phyloP scores from a whole-genome alignment of 164 flowering plant species.

The Piper longum region DNA sequence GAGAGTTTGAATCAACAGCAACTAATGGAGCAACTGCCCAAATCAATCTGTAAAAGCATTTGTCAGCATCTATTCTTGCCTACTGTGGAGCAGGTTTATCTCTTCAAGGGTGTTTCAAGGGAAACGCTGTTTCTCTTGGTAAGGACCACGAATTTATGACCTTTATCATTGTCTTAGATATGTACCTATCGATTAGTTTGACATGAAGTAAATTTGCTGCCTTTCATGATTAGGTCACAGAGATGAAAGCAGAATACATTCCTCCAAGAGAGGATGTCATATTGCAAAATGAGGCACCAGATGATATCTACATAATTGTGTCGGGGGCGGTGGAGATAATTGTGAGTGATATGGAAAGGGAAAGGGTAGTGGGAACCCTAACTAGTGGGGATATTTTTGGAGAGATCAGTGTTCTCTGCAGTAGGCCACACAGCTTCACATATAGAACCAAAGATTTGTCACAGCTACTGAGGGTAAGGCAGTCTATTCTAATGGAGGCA shows the following conservation, averaged over 20 bases:
- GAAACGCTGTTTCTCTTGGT: conserved; percentile 59
- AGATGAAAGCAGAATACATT: conserved; percentile 81
- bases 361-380: conserved; percentile 37
- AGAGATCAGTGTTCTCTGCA: conserved; percentile 74
- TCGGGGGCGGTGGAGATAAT: conserved; percentile 82
- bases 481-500: conserved; percentile 39
- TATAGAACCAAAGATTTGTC: conserved; percentile 64
- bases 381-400: conserved; percentile 62
- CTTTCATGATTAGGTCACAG: conserved; percentile 39
- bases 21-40: conserved; percentile 73
- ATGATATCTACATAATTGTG: conserved; percentile 66
- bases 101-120: conserved; percentile 59
- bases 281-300: conserved; percentile 71
- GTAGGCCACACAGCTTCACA: conserved; percentile 51
- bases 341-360: conserved; percentile 33
- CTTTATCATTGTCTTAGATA: not conserved
- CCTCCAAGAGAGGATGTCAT: conserved; percentile 88
- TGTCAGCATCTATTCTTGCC: conserved; percentile 72
- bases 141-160: not conserved
- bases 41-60: conserved; percentile 70
- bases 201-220: not conserved
- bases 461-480: conserved; percentile 63
- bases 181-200: not conserved
- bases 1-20: conserved; percentile 84
- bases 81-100: conserved; percentile 57